Conservation (phyloP, 352 stramenopile species). For the Phytophthora boehmeriae region DNA sequence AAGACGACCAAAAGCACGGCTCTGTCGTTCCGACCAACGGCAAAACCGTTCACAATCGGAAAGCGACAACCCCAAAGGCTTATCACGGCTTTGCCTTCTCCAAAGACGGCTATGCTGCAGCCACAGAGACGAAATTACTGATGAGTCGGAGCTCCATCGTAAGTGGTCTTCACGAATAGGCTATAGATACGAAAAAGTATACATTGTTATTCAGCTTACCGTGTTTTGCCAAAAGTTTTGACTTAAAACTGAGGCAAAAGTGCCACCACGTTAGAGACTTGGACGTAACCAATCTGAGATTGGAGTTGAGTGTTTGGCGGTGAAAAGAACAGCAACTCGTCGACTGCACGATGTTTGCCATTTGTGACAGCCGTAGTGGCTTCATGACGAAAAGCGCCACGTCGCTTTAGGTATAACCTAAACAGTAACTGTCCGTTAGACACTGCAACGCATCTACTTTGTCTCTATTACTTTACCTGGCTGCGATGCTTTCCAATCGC, state of each 20-base stretch:
- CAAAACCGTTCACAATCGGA: conserved; percentile 19
- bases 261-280: conserved; percentile 33
- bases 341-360: conserved; percentile 25
- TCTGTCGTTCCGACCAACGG: conserved; percentile 47
- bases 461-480: conserved; percentile 19
- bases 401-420: conserved; percentile 23
- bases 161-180: conserved; percentile 4
- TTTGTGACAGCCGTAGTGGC: conserved; percentile 12
- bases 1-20: conserved; percentile 25
- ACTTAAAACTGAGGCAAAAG: conserved; percentile 12
- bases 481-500: conserved; percentile 33
- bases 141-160: conserved; percentile 52
- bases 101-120: conserved; percentile 57
- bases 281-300: conserved; percentile 39
- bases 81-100: conserved; percentile 84
- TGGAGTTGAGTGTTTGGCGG: conserved; percentile 18
- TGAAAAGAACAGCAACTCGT: conserved; percentile 44
- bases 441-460: neutral
- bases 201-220: conserved; percentile 3
- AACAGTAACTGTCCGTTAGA: neutral
- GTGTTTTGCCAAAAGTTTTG: neutral
- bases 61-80: conserved; percentile 34
- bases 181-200: neutral
- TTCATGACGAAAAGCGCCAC: conserved; percentile 11
- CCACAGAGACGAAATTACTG: conserved; percentile 54